Conservation (phyloP, 176 grass and related monocot genomes). For the Cenchrus fungigraminus region DNA sequence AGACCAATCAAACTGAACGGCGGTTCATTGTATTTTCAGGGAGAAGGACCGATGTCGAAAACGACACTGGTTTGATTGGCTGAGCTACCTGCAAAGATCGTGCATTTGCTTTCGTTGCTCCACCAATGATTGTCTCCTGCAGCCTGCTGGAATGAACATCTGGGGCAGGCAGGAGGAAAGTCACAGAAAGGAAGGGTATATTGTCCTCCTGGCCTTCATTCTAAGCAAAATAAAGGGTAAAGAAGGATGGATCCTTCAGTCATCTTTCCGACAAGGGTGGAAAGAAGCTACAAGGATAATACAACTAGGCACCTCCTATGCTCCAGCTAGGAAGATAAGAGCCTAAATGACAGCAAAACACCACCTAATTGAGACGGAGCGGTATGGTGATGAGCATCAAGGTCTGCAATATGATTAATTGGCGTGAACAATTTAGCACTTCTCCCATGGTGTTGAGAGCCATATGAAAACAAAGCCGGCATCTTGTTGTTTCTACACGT, state of each 20-base stretch:
- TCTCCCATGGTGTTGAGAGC: not conserved
- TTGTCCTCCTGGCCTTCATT: conserved; percentile 39
- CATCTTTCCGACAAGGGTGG: conserved; percentile 57
- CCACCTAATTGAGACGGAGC: not conserved
- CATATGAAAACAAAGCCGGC: not conserved
- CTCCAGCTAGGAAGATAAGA: conserved; percentile 12
- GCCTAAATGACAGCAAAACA: conserved; percentile 15
- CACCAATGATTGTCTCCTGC: conserved; percentile 42
- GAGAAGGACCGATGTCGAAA: conserved; percentile 30
- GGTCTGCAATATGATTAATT: not conserved
- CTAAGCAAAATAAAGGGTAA: conserved; percentile 43
- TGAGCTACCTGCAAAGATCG: conserved; percentile 31
- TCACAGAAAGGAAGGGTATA: conserved; percentile 33
- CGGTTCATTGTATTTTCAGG: conserved; percentile 35
- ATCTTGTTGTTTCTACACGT: too few species aligned
- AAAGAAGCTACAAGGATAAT: conserved; percentile 27
- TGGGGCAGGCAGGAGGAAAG: conserved; percentile 2
- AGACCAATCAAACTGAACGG: conserved; percentile 14
- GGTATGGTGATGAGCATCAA: not conserved
- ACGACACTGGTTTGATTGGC: conserved; percentile 28
- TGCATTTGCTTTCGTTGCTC: conserved; percentile 39
- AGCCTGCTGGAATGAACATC: conserved; percentile 18
- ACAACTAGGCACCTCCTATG: conserved; percentile 27
- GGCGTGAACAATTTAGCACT: not conserved
- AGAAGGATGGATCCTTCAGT: conserved; percentile 31